Evolutionary conservation across 2,329 filamentous ascomycete genomes (phyloP).

Genomic region (Penicillium crustosum): DNA sequence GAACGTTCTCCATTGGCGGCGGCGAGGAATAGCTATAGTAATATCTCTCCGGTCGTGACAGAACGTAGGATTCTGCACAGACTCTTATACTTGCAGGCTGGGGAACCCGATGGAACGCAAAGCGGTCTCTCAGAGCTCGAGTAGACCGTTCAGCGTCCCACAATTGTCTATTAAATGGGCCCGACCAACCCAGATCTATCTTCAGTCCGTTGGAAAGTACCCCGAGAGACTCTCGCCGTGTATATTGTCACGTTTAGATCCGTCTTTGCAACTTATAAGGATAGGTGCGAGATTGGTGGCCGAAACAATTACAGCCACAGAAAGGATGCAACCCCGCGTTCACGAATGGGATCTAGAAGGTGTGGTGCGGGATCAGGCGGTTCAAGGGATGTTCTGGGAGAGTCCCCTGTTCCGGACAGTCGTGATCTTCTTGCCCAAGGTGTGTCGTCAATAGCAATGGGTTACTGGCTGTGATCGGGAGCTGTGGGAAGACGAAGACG

Average conservation of each 20-base stretch:
- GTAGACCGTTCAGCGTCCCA: conserved; percentile 53
- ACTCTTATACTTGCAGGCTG: conserved; percentile 35
- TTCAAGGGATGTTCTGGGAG: not conserved
- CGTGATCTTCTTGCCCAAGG: not conserved
- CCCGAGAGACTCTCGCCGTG: not conserved
- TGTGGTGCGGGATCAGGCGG: not conserved
- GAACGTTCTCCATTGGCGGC: conserved; percentile 31
- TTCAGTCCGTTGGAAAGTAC: not conserved
- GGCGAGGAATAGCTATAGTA: not conserved
- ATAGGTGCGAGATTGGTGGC: not conserved
- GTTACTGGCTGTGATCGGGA: conserved; percentile 9
- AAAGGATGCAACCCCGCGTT: conserved; percentile 16
- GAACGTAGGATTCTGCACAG: not conserved
- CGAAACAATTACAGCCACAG: conserved; percentile 3
- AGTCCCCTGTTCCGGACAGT: not conserved
- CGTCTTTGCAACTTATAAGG: not conserved
- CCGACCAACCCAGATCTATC: conserved; percentile 20
- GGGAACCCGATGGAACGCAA: conserved; percentile 54
- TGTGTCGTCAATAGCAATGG: conserved; percentile 10
- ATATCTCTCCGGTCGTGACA: conserved; percentile 10
- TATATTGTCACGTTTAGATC: not conserved
- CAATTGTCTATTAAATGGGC: conserved; percentile 44
- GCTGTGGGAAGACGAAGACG: conserved; percentile 9
- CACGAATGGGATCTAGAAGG: not conserved
- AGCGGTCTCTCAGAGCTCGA: conserved; percentile 50